Evolutionary conservation across 2,329 filamentous ascomycete genomes (phyloP).

Genomic region (Knoxdaviesia capensis): DNA sequence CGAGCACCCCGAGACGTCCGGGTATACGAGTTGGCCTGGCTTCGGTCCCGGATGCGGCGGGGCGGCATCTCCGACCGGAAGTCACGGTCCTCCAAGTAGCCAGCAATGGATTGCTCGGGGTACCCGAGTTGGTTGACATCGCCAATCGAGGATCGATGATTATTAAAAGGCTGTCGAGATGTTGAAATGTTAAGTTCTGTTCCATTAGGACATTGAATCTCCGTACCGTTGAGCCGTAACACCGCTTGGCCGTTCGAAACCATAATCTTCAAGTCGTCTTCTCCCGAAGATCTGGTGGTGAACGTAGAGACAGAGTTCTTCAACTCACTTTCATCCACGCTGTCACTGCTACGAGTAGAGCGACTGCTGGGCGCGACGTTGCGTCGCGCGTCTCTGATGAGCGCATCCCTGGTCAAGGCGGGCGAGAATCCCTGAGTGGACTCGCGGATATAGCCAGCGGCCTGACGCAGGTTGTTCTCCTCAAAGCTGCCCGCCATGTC

Average conservation of each 20-base stretch:
- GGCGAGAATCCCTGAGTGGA: conserved; percentile 22
- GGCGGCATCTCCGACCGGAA: conserved; percentile 23
- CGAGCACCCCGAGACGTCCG: conserved; percentile 8
- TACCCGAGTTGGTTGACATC: too few relatives aligned
- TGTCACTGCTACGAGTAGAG: conserved; percentile 36
- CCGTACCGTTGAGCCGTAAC: conserved; percentile 33
- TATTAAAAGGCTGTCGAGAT: background rate
- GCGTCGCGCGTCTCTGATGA: conserved; percentile 27
- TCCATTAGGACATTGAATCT: conserved; percentile 37
- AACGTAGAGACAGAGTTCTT: conserved; percentile 40
- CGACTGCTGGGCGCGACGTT: conserved; percentile 29
- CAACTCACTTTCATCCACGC: conserved; percentile 44
- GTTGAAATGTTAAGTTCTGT: conserved; percentile 37
- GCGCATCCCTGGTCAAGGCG: conserved; percentile 33
- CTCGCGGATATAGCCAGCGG: conserved; percentile 15
- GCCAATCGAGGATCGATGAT: too few relatives aligned
- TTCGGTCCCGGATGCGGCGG: conserved; percentile 24
- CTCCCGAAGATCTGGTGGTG: conserved; percentile 30
- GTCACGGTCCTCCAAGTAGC: conserved; percentile 26
- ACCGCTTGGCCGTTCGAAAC: conserved; percentile 30
- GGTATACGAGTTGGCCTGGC: conserved; percentile 26
- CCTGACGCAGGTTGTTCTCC: too few relatives aligned
- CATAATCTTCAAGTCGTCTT: conserved; percentile 42
- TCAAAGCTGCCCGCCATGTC: too few relatives aligned
- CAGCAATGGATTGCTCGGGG: too few relatives aligned